Evolutionary conservation across 108 stramenopile species (phyloP), one percentile per base, ranked within the genome.

Genomic region (Cyclotella distinguenda): DNA sequence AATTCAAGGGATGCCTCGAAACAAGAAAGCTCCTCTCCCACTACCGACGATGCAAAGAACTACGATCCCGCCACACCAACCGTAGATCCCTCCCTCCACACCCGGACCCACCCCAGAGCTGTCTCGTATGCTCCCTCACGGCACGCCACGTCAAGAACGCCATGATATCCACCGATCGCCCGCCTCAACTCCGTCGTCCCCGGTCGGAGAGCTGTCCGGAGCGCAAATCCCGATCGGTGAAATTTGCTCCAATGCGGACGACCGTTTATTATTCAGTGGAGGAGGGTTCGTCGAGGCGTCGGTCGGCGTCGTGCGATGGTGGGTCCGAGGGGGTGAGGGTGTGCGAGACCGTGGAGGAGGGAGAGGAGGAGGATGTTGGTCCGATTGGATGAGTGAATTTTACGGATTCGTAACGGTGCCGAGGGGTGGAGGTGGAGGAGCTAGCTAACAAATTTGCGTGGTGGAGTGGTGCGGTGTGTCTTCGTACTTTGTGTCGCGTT

Each of bases 21-120:
- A 77, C 91, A 6, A 67, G 89, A 10, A 90, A 93, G 66, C 71
- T 93, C 27, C 77, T 93, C 2, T 67, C 80, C 15, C 91, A 93
- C 68, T 90, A 87, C 48, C 86, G 84, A 33, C 60, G 72, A 25
- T 93, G 91, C 67, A 82, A 87, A 46, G 84, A 85, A 7, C 19
- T 36, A 19, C 34, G 54, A 70, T 82, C 30, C 68, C 85, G 4
- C 64, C 76, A 31, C 70, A 81, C 11, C 83, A 88, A 63, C 66
- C 78, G 51, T n/a, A 22, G 57, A 51, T 23, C 18, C 31, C 38
- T 23, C 10, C 60, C 40, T 13, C 23, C 55, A 16, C 63, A 64
- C 16, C 75, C 71, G 22, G 28, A 19, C n/a, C n/a, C n/a, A n/a
- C n/a, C n/a, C n/a, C n/a, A n/a, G n/a, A 53, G 42, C 47, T 78